Evolutionary conservation across 1,139 yeast genomes (phyloP).

Genomic region (Starmera stellimalicola): DNA sequence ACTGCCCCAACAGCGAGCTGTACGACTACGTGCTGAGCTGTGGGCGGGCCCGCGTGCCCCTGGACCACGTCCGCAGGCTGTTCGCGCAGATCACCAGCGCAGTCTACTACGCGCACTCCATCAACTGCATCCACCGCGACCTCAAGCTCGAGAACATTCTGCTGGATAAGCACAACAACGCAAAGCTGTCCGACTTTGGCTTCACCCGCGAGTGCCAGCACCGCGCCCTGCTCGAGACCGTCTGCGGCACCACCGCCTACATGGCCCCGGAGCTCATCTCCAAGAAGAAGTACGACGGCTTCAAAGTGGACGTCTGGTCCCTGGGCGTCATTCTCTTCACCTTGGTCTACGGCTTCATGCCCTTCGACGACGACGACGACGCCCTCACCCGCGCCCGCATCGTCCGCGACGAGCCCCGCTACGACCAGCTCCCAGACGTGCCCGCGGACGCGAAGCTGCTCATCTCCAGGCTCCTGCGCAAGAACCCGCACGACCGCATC

Average conservation of each 20-base stretch:
- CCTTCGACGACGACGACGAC: slow-evolving; percentile 79
- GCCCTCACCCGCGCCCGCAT: slow-evolving; percentile 51
- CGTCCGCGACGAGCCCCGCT: slow-evolving; percentile 55
- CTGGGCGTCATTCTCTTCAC: slow-evolving; percentile 91
- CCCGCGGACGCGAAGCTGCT: slow-evolving; percentile 42
- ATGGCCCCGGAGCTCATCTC: slow-evolving; percentile 91
- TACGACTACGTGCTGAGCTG: slow-evolving; percentile 59
- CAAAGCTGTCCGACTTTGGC: slow-evolving; percentile 87
- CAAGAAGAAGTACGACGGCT: slow-evolving; percentile 68
- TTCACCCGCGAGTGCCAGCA: slow-evolving; percentile 74
- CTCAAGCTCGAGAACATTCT: slow-evolving; percentile 79
- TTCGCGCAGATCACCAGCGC: slow-evolving; percentile 79
- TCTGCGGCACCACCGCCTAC: slow-evolving; percentile 91
- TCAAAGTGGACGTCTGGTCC: slow-evolving; percentile 84
- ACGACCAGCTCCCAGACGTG: slow-evolving; percentile 29
- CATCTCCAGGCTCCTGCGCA: slow-evolving; percentile 46
- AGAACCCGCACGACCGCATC: slow-evolving; percentile 62
- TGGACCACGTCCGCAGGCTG: slow-evolving; percentile 45
- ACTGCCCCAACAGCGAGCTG: slow-evolving; percentile 83
- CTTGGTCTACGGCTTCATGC: slow-evolving; percentile 79
- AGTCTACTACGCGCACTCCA: slow-evolving; percentile 73
- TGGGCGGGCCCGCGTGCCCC: slow-evolving; percentile 42
- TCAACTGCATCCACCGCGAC: slow-evolving; percentile 84
- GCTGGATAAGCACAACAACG: slow-evolving; percentile 57
- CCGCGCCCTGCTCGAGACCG: slow-evolving; percentile 57